These are phyloP conservation scores for Coemansia asiatica DNA, from an alignment of 192 early-diverging fungal genomes.

Conservation along the genomic window DNA sequence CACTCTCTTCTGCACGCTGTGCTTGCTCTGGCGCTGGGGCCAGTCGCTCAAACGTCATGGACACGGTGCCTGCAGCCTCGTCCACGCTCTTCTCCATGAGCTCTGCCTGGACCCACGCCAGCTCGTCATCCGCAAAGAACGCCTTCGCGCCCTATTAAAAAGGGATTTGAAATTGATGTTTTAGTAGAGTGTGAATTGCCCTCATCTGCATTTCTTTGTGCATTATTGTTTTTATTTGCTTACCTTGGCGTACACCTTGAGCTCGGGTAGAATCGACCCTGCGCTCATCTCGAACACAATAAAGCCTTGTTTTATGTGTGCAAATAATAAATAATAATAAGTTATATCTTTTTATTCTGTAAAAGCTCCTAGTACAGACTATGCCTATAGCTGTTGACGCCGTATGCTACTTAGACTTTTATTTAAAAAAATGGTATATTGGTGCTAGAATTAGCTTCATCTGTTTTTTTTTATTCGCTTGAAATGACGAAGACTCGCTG, in stretches of 20 bases:
- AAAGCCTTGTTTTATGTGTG: background rate
- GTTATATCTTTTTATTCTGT: too few relatives aligned
- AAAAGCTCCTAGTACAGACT: background rate
- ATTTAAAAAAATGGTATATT: too few relatives aligned
- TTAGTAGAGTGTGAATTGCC: background rate
- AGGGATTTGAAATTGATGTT: background rate
- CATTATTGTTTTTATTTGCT: background rate
- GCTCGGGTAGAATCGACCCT: conserved; percentile 31
- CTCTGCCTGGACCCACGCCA: conserved; percentile 39
- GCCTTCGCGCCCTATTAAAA: conserved; percentile 43
- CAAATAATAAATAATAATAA: background rate
- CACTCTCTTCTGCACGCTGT: background rate
- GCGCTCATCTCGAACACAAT: conserved; percentile 12
- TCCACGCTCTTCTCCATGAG: conserved; percentile 40
- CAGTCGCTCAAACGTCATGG: conserved; percentile 32
- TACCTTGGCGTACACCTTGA: conserved; percentile 49
- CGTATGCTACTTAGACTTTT: background rate
- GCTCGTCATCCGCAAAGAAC: conserved; percentile 40
- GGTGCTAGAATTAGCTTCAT: too few relatives aligned
- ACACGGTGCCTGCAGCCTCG: conserved; percentile 20
- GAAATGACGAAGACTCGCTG: too few relatives aligned
- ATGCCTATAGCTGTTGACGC: background rate
- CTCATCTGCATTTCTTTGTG: background rate
- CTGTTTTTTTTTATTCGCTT: too few relatives aligned
- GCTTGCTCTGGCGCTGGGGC: background rate